Conservation (phyloP, 2,329 filamentous ascomycete genomes). For the Byssoonygena ceratinophila region DNA sequence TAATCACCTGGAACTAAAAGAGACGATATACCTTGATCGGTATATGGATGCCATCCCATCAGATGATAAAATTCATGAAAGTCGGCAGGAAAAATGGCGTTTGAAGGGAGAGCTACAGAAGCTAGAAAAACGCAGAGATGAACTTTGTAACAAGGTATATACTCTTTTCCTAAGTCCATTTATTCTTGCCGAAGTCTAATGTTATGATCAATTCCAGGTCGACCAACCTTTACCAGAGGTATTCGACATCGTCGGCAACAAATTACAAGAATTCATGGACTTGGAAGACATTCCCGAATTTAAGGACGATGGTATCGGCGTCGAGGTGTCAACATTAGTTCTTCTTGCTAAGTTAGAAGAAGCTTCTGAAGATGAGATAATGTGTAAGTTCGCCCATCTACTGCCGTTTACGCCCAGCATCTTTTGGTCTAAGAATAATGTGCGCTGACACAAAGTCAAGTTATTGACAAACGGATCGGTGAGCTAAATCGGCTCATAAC, state of each 20-base stretch:
- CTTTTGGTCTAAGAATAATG: background rate
- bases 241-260: slow-evolving; percentile 31
- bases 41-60: slow-evolving; percentile 62
- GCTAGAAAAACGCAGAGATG: slow-evolving; percentile 40
- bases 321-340: slow-evolving; percentile 34
- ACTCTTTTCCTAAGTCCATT: background rate
- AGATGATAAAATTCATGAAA: slow-evolving; percentile 52
- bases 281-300: slow-evolving; percentile 27
- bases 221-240: slow-evolving; percentile 25
- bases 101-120: slow-evolving; percentile 52
- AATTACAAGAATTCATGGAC: slow-evolving; percentile 34
- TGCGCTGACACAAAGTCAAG: background rate
- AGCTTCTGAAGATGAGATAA: slow-evolving; percentile 39
- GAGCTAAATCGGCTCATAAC: slow-evolving; percentile 41
- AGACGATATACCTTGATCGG: slow-evolving; percentile 74
- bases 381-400: slow-evolving; percentile 29
- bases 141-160: slow-evolving; percentile 30
- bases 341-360: slow-evolving; percentile 39
- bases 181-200: no score
- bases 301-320: slow-evolving; percentile 33
- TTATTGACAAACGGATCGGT: slow-evolving; percentile 35
- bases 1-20: slow-evolving; percentile 66
- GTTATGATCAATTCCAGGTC: slow-evolving; percentile 20
- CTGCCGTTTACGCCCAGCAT: background rate
- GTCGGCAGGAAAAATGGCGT: slow-evolving; percentile 59